phyloP scores from a whole-genome alignment of 495 filamentous ascomycete genomes.

The Pseudoneurospora amorphoporcata region DNA sequence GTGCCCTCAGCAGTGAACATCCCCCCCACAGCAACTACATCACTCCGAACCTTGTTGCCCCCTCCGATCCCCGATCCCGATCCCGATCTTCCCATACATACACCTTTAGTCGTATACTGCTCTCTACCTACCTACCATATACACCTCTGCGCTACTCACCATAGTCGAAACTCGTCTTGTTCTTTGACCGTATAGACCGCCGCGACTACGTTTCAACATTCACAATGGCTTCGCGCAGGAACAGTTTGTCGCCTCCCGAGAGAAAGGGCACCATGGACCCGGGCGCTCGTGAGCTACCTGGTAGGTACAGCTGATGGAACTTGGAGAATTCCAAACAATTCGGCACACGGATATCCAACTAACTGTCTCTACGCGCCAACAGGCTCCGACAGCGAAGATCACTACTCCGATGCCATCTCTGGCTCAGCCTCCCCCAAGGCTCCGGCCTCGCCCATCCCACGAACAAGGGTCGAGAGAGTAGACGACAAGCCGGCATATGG shows the following conservation, averaged over 20 bases:
- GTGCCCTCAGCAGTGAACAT: not conserved
- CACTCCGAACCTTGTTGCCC: not conserved
- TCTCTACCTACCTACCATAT: not conserved
- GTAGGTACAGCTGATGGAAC: constrained; percentile 34
- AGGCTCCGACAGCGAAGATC: constrained; percentile 69
- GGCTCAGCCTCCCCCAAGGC: constrained; percentile 42
- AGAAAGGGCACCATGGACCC: constrained; percentile 60
- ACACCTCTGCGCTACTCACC: not conserved
- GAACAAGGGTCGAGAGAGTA: constrained; percentile 73
- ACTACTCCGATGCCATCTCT: constrained; percentile 85
- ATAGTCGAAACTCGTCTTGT: not conserved
- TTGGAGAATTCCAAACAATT: not conserved
- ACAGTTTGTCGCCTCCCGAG: constrained; percentile 54
- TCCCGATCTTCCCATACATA: not conserved
- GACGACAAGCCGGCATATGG: constrained; percentile 58
- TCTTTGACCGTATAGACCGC: not conserved
- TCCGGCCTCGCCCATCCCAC: constrained; percentile 57
- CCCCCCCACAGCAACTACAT: not conserved
- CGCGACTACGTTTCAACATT: not conserved
- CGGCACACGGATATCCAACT: constrained; percentile 4
- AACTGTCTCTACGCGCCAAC: constrained; percentile 23
- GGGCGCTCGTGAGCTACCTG: constrained; percentile 65
- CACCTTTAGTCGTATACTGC: not conserved
- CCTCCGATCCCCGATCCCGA: not conserved
- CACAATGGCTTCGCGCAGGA: constrained; percentile 18